Conservation (phyloP, 2,329 filamentous ascomycete species). For the Diaporthe velutina region DNA sequence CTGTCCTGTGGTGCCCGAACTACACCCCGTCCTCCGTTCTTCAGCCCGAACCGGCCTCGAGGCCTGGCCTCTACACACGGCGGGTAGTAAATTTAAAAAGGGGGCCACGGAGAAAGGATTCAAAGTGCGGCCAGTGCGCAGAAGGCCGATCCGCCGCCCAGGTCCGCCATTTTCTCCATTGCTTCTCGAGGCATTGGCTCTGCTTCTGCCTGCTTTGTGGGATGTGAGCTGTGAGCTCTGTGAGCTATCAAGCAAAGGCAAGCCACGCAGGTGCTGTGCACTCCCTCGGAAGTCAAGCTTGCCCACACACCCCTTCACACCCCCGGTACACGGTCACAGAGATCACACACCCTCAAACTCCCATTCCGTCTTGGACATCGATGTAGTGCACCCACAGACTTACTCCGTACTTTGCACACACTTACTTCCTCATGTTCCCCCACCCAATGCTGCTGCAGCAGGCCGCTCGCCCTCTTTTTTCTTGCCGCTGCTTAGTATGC, state of each 20-base stretch:
- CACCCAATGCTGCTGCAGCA: not conserved
- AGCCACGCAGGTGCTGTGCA: not conserved
- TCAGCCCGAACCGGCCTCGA: not conserved
- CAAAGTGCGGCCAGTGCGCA: slow-evolving; percentile 25
- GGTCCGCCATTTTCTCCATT: not conserved
- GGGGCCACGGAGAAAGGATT: slow-evolving; percentile 19
- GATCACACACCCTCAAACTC: slow-evolving; percentile 24
- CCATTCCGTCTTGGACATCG: slow-evolving; percentile 6
- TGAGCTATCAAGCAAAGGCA: not conserved
- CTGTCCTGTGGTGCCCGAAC: not conserved
- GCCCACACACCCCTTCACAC: not conserved
- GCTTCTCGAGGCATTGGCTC: not conserved
- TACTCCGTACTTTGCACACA: not conserved
- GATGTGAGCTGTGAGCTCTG: not conserved
- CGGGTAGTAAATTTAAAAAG: not conserved
- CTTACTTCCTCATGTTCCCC: not conserved
- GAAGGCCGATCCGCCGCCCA: slow-evolving; percentile 7
- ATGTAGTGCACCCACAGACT: slow-evolving; percentile 1
- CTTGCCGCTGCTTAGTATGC: not conserved
- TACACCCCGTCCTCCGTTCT: not conserved
- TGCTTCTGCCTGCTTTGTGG: not conserved
- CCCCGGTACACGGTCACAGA: not conserved
- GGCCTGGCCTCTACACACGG: not conserved
- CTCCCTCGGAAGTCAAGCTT: not conserved
- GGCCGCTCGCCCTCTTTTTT: not conserved